Base-by-base conservation (phyloP, 495 filamentous ascomycete genomes). In the Penicillium nucicola region DNA sequence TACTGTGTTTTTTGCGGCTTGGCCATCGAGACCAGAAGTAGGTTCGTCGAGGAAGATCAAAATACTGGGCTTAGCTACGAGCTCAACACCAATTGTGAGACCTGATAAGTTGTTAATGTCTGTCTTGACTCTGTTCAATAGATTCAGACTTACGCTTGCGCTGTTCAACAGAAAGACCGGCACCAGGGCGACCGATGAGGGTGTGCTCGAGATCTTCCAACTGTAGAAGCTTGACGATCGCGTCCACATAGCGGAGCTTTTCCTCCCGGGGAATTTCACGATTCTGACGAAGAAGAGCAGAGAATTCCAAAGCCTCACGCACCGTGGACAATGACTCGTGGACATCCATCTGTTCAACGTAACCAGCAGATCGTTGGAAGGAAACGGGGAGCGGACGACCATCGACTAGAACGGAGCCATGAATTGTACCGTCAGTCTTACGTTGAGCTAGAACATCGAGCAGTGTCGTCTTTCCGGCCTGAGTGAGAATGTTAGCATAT, bases 401-500 rank as follows among this genome's bases (percentile, higher is more conserved):
- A 55, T 93, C 87, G 10, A 96, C 88, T 10, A 92, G 65, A 76
- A 92, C 87, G 44, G 90, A 84, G 18, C 90, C 90, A 4, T 78
- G 80, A 46, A 96, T 89, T 3, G 92, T 86, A 60, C 90, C 90
- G 76, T 89, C 88, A 0, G 85, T 86, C 36, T 86, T 89, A 58
- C 90, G 83, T 51, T 86, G 84, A 8, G 68, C 68, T 32, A 77
- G 55, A 10, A 72, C 69, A 50, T 77, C 70, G 4, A 77, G 60
- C 13, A 84, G 61, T 0, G 80, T 84, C 8, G 81, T 84, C 42
- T 84, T 84, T 19, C 80, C 80, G 7, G 80, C 81, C 12, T 28
- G 38, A 40, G 38, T 40, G 38, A 40, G 22, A 40, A 40, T 40
- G 38, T 40, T 40, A 40, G 38, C 18, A 40, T 40, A 17, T 40